A percentile compares a stretch with the other conserved stretches of the same genome.
These are phyloP conservation scores for Aspergillus flavus DNA, from an alignment of 2,329 filamentous ascomycete species.

Conservation along the genomic window DNA sequence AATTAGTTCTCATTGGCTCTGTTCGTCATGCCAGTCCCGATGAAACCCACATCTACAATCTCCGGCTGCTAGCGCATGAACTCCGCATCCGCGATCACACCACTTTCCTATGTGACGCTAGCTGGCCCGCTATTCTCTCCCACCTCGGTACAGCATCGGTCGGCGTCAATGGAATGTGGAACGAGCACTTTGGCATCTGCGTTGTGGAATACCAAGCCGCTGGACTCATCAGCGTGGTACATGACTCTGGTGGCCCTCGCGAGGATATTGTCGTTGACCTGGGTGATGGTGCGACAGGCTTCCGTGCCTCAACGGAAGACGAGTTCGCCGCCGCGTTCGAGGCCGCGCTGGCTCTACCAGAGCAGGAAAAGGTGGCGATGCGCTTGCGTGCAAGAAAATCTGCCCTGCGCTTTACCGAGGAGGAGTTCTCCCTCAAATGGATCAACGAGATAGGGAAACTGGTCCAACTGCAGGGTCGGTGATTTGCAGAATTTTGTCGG, in stretches of 20 bases:
- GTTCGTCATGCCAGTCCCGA: conserved; percentile 70
- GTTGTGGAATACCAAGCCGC: conserved; percentile 98
- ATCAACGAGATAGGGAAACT: conserved; percentile 72
- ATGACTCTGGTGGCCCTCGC: conserved; percentile 90
- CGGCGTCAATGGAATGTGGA: conserved; percentile 99
- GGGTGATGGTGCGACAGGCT: conserved; percentile 79
- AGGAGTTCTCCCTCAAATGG: conserved; percentile 82
- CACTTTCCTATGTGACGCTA: conserved; percentile 85
- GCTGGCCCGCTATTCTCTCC: conserved; percentile 82
- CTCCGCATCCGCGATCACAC: conserved; percentile 81
- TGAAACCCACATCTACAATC: conserved; percentile 72
- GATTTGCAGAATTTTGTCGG: conserved; percentile 4
- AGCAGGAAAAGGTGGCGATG: conserved; percentile 70
- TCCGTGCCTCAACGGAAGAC: conserved; percentile 75
- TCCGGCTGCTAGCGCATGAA: conserved; percentile 83
- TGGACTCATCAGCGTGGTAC: conserved; percentile 88
- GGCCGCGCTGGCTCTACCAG: conserved; percentile 68
- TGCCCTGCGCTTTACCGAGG: conserved; percentile 82
- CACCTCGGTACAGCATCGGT: conserved; percentile 77
- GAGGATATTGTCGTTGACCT: conserved; percentile 85
- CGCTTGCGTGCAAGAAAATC: conserved; percentile 74
- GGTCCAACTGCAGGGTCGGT: conserved; percentile 51
- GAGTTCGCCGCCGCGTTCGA: conserved; percentile 83
- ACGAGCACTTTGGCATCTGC: conserved; percentile 98
- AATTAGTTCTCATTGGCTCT: conserved; percentile 83